A percentile compares a stretch with the other conserved stretches of the same genome.
Conservation (phyloP, 148 eudicot genomes). For the Silene latifolia region DNA sequence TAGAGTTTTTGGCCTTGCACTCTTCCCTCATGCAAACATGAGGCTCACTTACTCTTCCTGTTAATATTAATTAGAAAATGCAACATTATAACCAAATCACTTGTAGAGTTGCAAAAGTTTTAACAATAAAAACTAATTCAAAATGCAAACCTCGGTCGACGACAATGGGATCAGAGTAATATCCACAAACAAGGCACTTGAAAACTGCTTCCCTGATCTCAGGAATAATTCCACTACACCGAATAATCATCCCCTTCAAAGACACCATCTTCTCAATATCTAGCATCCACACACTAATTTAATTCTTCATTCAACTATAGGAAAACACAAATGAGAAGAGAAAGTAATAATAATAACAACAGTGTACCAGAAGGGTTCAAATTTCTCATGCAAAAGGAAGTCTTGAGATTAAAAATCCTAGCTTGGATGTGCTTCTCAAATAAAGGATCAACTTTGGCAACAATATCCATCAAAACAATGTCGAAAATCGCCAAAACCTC, state of each 20-base stretch:
- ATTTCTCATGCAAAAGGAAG: constrained; percentile 80
- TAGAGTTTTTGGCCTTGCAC: constrained; percentile 77
- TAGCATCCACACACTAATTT: constrained; percentile 24
- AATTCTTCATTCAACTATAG: neutral
- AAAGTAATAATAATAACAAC: neutral
- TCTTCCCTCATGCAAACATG: constrained; percentile 76
- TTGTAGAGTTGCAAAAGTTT: neutral
- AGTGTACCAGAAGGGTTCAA: constrained; percentile 84
- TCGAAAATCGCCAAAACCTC: constrained; percentile 96
- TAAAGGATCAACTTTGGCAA: constrained; percentile 56
- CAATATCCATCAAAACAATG: constrained; percentile 92
- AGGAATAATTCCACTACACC: constrained; percentile 84
- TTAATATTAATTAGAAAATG: constrained; percentile 14
- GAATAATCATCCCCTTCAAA: constrained; percentile 91
- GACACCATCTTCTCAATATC: constrained; percentile 99
- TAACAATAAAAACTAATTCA: neutral
- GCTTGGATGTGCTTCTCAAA: constrained; percentile 94
- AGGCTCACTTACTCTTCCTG: constrained; percentile 89
- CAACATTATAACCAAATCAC: neutral
- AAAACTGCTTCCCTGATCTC: constrained; percentile 95
- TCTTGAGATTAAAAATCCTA: constrained; percentile 75
- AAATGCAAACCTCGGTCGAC: constrained; percentile 74
- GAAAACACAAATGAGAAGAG: neutral
- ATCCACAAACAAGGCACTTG: constrained; percentile 93
- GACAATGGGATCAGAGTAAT: constrained; percentile 68